These are phyloP conservation scores for Balamuthia mandrillaris DNA, from an alignment of 208 protist genomes.

Conservation along the genomic window DNA sequence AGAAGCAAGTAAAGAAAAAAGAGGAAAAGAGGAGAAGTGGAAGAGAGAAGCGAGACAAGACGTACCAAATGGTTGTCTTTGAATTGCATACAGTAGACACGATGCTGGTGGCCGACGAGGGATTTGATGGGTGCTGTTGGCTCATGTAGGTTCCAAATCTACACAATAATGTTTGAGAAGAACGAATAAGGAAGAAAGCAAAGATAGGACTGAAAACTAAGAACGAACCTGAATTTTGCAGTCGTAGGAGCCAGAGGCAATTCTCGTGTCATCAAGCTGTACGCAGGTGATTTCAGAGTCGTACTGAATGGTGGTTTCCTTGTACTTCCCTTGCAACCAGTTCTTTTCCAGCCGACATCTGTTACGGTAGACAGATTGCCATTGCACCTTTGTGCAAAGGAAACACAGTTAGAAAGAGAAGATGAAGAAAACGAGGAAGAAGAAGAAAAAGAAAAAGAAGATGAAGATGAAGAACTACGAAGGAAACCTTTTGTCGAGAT, in stretches of 20 bases:
- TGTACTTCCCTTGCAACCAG: background rate
- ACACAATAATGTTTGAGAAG: background rate
- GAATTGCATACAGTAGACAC: conserved; percentile 22
- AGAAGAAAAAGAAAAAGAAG: background rate
- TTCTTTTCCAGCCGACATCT: background rate
- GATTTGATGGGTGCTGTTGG: background rate
- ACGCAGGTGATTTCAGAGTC: conserved; percentile 2
- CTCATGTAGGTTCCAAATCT: background rate
- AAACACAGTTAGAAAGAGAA: background rate
- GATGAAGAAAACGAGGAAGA: background rate
- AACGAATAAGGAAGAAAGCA: background rate
- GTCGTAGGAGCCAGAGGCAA: conserved; percentile 20
- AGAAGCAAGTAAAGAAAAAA: too few species aligned
- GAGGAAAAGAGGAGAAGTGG: too few species aligned
- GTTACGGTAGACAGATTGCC: background rate
- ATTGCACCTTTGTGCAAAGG: background rate
- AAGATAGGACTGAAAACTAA: background rate
- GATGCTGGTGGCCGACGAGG: background rate
- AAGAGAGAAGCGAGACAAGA: too few species aligned
- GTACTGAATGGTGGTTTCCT: background rate
- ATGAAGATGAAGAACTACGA: background rate
- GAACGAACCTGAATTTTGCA: background rate
- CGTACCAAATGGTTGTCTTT: background rate
- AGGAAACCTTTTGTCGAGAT: background rate
- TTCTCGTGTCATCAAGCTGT: background rate